Evolutionary conservation across 2,329 filamentous ascomycete genomes (phyloP).

Genomic region (Lecanoromycetidae sp.): DNA sequence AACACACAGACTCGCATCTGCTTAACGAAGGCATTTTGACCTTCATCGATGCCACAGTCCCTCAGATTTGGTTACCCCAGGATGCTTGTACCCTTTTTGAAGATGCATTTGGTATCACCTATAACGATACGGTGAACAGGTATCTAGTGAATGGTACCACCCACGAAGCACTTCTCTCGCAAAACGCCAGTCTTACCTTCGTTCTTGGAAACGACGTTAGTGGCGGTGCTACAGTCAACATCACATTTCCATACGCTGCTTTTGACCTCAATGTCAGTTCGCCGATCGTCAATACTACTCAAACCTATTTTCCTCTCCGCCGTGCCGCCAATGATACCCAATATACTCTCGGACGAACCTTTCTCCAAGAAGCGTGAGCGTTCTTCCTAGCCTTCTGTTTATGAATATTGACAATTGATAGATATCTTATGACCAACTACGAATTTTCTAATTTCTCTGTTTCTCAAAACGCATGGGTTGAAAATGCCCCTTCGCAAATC

Average conservation of each 20-base stretch:
- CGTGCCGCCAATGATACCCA: slow-evolving; percentile 34
- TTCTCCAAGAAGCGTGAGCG: slow-evolving; percentile 37
- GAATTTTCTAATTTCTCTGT: slow-evolving; percentile 14
- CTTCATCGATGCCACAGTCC: slow-evolving; percentile 17
- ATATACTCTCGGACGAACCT: slow-evolving; percentile 38
- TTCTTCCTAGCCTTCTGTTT: background rate
- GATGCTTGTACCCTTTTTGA: slow-evolving; percentile 25
- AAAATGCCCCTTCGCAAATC: slow-evolving; percentile 2
- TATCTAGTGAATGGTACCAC: slow-evolving; percentile 28
- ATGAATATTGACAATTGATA: background rate
- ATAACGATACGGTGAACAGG: slow-evolving; percentile 21
- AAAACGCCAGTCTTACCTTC: slow-evolving; percentile 27
- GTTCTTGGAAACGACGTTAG: slow-evolving; percentile 22
- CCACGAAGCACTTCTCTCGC: slow-evolving; percentile 20
- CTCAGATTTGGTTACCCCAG: slow-evolving; percentile 48
- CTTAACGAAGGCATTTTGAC: slow-evolving; percentile 14
- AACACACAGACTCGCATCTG: slow-evolving; percentile 1
- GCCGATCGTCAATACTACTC: slow-evolving; percentile 20
- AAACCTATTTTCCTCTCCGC: slow-evolving; percentile 38
- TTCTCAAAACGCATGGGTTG: slow-evolving; percentile 8
- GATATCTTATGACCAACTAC: slow-evolving; percentile 16
- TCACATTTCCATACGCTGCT: slow-evolving; percentile 33
- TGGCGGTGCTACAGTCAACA: slow-evolving; percentile 24
- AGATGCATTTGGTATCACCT: slow-evolving; percentile 27
- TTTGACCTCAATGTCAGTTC: slow-evolving; percentile 31